Base-by-base conservation (phyloP, 140 eudicot species). In the Flaveria floridana region DNA sequence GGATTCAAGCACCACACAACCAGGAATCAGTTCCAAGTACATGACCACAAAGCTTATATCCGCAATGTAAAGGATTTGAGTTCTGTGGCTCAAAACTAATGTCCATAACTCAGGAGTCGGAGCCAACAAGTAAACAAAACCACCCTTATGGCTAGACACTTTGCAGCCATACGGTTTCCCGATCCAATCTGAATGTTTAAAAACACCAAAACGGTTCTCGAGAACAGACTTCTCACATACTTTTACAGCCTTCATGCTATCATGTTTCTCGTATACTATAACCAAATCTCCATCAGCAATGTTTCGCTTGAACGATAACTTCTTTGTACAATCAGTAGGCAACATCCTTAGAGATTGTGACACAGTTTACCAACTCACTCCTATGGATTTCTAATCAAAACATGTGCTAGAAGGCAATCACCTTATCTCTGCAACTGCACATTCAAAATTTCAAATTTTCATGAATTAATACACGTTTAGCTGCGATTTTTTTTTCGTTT, bases 61-160 rank as follows among this genome's bases (percentile, higher is more conserved):
- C 15, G 94, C 96, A 75, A 90, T 76, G 75, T 94, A 94, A 1
- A 94, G 84, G 75, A 90, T 94, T 74, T 94, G 97, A 44, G 99
- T 94, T 79, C 96, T 79, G 83, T 94, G 99, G 81, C 96, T 94
- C 44, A 90, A 79, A 66, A 90, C 99, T 82, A 90, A 28, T 10
- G 97, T 93, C 99, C 99, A 93, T 21, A 90, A 78, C 77, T 93
- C 99, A 5, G 99, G 91, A 42, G 99, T 93, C 47, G 98, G 98
- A 53, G 97, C 96, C 55, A 93, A 69, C 75, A 93, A 78, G 83
- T 90, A 93, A 26, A 93, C 87, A 78, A 89, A 93, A 65, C 93
- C 94, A 20, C 92, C 95, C 80, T 89, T 88, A 70, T 73, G 80
- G 78, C 94, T 93, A 50, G 83, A 87, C 13, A 89, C 96, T 71